Base-by-base conservation (phyloP, 768 basidiomycete genomes). In the Artomyces pyxidatus region DNA sequence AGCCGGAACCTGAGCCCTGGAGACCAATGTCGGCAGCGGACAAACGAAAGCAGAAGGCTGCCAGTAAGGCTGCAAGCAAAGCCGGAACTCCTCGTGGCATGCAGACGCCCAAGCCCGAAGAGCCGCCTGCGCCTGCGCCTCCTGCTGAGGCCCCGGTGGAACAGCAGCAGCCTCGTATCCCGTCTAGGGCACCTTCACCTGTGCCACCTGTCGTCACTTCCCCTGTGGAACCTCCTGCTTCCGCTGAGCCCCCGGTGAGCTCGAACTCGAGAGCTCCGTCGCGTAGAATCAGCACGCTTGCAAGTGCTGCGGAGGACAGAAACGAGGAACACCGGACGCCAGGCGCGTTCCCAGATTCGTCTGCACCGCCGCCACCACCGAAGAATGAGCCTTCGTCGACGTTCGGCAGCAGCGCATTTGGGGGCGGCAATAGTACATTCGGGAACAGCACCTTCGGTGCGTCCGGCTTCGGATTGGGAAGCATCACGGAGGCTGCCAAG, bases 31-130 rank as follows among this genome's bases (percentile, higher is more conserved):
- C 32, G 16, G n/a, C 9, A n/a, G 19, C 11, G 30, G 22, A 55
- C 32, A 37, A 49, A 35, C 12, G 19, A 39, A 9, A 57, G 55
- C 45, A 57, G n/a, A n/a, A 49, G 28, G 42, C 25, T 3, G 29
- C 27, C 1, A 56, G 55, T 46, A 56, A 56, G 29, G 40, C 19
- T 16, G 28, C 43, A 0, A 57, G 55, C 45, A 56, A 56, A 45
- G 47, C 17, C 7, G 27, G 14, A 19, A 48, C 45, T n/a, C 53
- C 53, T 4, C 54, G 42, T 26, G 55, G 55, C 11, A 2, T 49
- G 16, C 22, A 42, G 46, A 56, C 53, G 8, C 55, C 55, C 27
- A 55, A 47, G 28, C 28, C 25, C 29, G n/a, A 21, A 28, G 53
- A 52, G 21, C 16, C 32, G n/a, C 38, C 29, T 14, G 35, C n/a